These are phyloP conservation scores for Penicillium sp. DNA, from an alignment of 2,329 filamentous ascomycete species.

Conservation along the genomic window DNA sequence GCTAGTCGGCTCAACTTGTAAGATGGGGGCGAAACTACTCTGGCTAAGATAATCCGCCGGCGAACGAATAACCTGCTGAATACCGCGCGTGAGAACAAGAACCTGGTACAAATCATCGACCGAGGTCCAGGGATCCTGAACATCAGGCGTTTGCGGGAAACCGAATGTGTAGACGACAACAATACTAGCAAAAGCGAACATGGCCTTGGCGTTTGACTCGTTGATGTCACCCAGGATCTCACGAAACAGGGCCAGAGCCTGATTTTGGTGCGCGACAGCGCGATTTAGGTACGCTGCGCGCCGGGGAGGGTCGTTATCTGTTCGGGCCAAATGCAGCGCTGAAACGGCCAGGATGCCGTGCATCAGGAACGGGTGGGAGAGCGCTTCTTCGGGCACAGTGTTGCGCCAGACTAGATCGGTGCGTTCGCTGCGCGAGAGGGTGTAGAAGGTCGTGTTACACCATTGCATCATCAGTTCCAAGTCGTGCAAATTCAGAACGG, in stretches of 20 bases:
- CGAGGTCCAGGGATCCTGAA: constrained; percentile 30
- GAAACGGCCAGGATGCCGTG: constrained; percentile 42
- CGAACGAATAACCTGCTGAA: constrained; percentile 37
- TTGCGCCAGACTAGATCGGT: constrained; percentile 41
- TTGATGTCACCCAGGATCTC: constrained; percentile 37
- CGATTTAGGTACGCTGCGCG: constrained; percentile 37
- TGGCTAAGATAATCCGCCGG: constrained; percentile 28
- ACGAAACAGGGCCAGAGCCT: constrained; percentile 40
- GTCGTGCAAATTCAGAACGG: constrained; percentile 50
- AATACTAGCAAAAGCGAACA: constrained; percentile 44
- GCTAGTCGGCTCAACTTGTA: constrained; percentile 29
- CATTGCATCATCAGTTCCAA: constrained; percentile 49
- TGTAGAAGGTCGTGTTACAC: constrained; percentile 40
- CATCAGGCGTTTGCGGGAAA: constrained; percentile 33
- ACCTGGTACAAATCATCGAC: constrained; percentile 41
- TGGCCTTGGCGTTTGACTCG: constrained; percentile 42
- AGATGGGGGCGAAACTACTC: constrained; percentile 33
- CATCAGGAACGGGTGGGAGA: constrained; percentile 42
- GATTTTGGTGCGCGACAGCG: constrained; percentile 42
- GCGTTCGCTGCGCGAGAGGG: constrained; percentile 31
- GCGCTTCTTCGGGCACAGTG: constrained; percentile 37
- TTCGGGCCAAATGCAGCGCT: constrained; percentile 39
- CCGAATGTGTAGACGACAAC: constrained; percentile 46
- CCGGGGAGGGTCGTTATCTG: constrained; percentile 26
- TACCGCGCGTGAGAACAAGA: constrained; percentile 39